phyloP scores from a whole-genome alignment of 2,329 filamentous ascomycete genomes.

The Cercospora canescens region DNA sequence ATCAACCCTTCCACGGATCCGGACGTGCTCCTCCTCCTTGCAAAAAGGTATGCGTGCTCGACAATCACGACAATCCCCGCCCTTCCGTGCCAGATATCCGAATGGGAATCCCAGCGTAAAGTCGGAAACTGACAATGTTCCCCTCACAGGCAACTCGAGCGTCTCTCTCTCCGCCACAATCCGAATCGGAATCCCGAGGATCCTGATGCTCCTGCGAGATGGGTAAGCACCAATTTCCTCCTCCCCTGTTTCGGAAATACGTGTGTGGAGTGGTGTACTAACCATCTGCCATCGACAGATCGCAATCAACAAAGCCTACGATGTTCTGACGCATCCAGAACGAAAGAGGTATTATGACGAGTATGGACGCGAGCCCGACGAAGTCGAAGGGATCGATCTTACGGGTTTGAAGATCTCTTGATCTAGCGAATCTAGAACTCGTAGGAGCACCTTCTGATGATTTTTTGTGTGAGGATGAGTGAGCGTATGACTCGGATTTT shows the following conservation, averaged over 20 bases:
- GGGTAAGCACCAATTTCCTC: conserved; percentile 6
- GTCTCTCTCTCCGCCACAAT: conserved; percentile 22
- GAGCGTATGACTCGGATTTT: neutral
- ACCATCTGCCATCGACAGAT: conserved; percentile 1
- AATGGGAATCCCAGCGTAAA: neutral
- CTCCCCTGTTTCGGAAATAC: neutral
- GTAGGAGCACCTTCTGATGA: neutral
- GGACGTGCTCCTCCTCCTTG: conserved; percentile 13
- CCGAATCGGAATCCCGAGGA: conserved; percentile 27
- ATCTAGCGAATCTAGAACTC: neutral
- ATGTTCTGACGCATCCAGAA: conserved; percentile 24
- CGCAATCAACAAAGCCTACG: conserved; percentile 27
- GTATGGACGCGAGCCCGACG: conserved; percentile 18
- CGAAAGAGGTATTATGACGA: conserved; percentile 24
- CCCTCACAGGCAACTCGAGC: conserved; percentile 18
- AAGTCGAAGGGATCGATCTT: conserved; percentile 21
- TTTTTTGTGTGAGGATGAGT: neutral
- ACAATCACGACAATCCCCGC: neutral
- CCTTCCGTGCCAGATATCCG: no score
- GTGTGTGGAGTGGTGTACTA: neutral
- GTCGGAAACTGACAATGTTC: conserved; percentile 10
- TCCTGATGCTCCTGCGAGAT: conserved; percentile 25
- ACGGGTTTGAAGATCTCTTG: conserved; percentile 15
- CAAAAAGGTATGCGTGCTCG: conserved; percentile 18
- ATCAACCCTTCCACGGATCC: conserved; percentile 24